phyloP scores from a whole-genome alignment of 2,329 filamentous ascomycete genomes.

The Aspergillus persii region DNA sequence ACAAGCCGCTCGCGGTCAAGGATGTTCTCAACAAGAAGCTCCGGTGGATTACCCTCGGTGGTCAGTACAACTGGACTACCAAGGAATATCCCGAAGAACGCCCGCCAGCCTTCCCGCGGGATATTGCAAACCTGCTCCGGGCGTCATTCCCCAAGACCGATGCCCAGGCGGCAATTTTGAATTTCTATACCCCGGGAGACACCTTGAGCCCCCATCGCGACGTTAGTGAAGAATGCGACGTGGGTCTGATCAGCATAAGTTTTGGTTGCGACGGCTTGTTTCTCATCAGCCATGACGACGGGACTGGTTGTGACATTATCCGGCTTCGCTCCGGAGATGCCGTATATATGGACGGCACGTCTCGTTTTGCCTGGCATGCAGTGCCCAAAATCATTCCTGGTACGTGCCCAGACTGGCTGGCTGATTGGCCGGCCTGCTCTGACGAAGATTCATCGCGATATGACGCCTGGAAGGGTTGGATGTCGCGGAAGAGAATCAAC shows the following conservation, averaged over 20 bases:
- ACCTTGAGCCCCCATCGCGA: slow-evolving; percentile 91
- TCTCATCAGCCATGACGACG: slow-evolving; percentile 68
- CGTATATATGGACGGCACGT: slow-evolving; percentile 80
- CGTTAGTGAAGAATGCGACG: slow-evolving; percentile 79
- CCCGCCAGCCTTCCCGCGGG: slow-evolving; percentile 70
- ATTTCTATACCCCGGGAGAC: slow-evolving; percentile 87
- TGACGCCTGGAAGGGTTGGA: slow-evolving; percentile 78
- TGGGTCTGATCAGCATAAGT: slow-evolving; percentile 78
- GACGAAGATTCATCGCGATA: slow-evolving; percentile 48
- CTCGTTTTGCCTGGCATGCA: slow-evolving; percentile 91
- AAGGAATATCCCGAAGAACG: slow-evolving; percentile 71
- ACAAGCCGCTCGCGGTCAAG: slow-evolving; percentile 68
- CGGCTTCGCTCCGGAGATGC: slow-evolving; percentile 80
- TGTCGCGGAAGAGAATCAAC: slow-evolving; percentile 83
- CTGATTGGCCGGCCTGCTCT: slow-evolving; percentile 64
- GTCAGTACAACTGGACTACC: slow-evolving; percentile 93
- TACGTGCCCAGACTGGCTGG: slow-evolving; percentile 74
- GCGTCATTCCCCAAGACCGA: slow-evolving; percentile 71
- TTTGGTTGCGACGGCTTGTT: slow-evolving; percentile 90
- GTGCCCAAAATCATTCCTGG: slow-evolving; percentile 79
- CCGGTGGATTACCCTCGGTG: slow-evolving; percentile 91
- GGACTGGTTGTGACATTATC: slow-evolving; percentile 47
- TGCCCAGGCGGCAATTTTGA: slow-evolving; percentile 88
- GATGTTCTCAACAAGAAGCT: slow-evolving; percentile 76
- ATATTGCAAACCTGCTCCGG: slow-evolving; percentile 67